Conservation (phyloP, 768 basidiomycete species). For the Pholiota conissans region DNA sequence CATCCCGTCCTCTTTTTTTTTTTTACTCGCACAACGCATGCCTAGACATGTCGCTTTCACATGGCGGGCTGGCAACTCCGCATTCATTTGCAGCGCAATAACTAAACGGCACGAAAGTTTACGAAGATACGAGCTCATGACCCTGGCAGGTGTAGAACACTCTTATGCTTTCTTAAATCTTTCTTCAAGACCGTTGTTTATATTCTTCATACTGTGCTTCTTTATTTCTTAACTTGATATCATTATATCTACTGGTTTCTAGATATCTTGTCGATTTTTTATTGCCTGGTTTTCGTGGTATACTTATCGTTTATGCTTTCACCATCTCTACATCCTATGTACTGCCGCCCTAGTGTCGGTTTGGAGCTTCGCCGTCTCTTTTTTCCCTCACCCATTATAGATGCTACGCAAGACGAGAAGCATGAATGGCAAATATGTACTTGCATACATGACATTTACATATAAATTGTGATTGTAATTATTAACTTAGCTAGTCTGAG, state of each 20-base stretch:
- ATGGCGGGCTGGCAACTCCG: slow-evolving; percentile 17
- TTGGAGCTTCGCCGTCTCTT: not conserved
- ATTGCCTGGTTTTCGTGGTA: slow-evolving; percentile 15
- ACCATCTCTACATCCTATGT: not conserved
- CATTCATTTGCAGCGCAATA: slow-evolving; percentile 15
- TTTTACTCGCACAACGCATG: slow-evolving; percentile 38
- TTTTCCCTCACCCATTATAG: not conserved
- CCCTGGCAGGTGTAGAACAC: slow-evolving; percentile 42
- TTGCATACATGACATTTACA: slow-evolving; percentile 7
- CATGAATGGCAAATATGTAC: slow-evolving; percentile 13
- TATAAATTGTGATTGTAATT: not conserved
- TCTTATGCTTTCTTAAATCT: slow-evolving; percentile 20
- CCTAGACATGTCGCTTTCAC: slow-evolving; percentile 24
- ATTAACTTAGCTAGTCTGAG: slow-evolving; percentile 11
- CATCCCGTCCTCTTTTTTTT: slow-evolving; percentile 7
- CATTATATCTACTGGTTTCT: slow-evolving; percentile 13
- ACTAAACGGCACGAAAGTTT: slow-evolving; percentile 24
- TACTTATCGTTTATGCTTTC: not conserved
- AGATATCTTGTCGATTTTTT: slow-evolving; percentile 5
- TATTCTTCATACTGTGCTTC: slow-evolving; percentile 13
- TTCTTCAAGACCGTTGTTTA: slow-evolving; percentile 17
- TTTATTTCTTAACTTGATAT: slow-evolving; percentile 24
- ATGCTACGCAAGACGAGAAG: slow-evolving; percentile 15
- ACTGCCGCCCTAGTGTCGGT: slow-evolving; percentile 17
- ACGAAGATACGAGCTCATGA: slow-evolving; percentile 38